Base-by-base conservation (phyloP, 768 basidiomycete genomes). In the Suillus discolor region DNA sequence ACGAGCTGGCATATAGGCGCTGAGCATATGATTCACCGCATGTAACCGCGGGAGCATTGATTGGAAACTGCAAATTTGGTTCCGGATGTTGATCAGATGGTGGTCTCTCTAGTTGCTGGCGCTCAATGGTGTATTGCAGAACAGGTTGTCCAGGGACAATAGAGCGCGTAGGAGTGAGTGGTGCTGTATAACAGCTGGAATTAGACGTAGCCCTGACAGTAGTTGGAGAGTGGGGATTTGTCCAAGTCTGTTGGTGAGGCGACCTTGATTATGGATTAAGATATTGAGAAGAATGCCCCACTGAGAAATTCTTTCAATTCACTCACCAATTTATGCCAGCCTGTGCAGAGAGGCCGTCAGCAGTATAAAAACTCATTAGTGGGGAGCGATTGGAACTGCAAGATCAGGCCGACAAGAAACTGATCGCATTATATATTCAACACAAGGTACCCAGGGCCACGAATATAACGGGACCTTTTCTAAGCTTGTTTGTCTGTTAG, bases 1-100 rank as follows among this genome's bases (percentile, higher is more conserved):
- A 61, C 5, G 81, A 79, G 55, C 80, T 83, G 8, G 80, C 81
- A 67, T 83, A 84, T 36, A 85, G 70, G 61, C 78, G 79, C 57
- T 82, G 83, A 23, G 83, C 83, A 41, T 76, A 69, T 3, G 78
- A 78, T 55, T 71, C 65, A 16, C 72, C 75, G 45, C 57, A 66
- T 12, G 61, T 65, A 57, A 65, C 42, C 38, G 60, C 20, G 28
- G 71, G 60, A n/a, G 62, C 51, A 6, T 63, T 20, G 7, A 61
- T 39, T 34, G 57, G 45, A 34, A 49, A 51, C 8, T 65, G 31
- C 5, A 42, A 65, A 15, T 64, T 60, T 13, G 28, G 63, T 18
- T 41, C 34, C 36, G 57, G 68, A 8, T 44, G 62, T 45, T 55
- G 55, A 55, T 11, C 12, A n/a, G 25, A n/a, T n/a, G n/a, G n/a